Evolutionary conservation across 768 basidiomycete genomes (phyloP).

Genomic region (Terana coerulea): DNA sequence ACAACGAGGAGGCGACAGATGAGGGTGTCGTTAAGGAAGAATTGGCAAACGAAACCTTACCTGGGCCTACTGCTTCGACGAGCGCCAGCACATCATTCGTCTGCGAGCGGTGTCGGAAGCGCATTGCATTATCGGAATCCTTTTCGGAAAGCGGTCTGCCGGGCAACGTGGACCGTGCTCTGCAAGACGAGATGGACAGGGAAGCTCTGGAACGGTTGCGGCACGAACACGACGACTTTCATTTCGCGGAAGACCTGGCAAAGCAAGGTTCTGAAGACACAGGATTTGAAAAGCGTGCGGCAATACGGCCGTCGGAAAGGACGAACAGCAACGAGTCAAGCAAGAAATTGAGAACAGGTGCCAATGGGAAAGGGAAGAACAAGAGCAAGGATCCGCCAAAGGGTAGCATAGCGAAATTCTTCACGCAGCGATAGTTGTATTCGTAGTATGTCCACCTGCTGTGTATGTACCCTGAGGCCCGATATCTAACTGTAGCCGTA

Average conservation of each 20-base stretch:
- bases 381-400: constrained; percentile 19
- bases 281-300: constrained; percentile 22
- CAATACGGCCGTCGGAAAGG: constrained; percentile 24
- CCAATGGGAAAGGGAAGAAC: constrained; percentile 26
- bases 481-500: too few species aligned
- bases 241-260: constrained; percentile 78
- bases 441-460: not conserved
- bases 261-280: constrained; percentile 31
- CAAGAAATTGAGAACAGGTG: constrained; percentile 14
- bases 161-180: too few species aligned
- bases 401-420: constrained; percentile 46
- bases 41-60: not conserved
- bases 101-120: constrained; percentile 58
- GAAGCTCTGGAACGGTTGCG: constrained; percentile 39
- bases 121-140: constrained; percentile 37
- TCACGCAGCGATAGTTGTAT: constrained; percentile 29
- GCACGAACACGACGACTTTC: constrained; percentile 85
- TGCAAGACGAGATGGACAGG: constrained; percentile 26
- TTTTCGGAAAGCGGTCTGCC: too few species aligned
- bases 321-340: constrained; percentile 8
- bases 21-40: not conserved
- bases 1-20: not conserved
- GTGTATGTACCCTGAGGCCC: too few species aligned
- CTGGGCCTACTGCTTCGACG: constrained; percentile 7
- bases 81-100: constrained; percentile 35